Evolutionary conservation across 2,329 filamentous ascomycete species (phyloP).

Genomic region (Malbranchea zuffiana): DNA sequence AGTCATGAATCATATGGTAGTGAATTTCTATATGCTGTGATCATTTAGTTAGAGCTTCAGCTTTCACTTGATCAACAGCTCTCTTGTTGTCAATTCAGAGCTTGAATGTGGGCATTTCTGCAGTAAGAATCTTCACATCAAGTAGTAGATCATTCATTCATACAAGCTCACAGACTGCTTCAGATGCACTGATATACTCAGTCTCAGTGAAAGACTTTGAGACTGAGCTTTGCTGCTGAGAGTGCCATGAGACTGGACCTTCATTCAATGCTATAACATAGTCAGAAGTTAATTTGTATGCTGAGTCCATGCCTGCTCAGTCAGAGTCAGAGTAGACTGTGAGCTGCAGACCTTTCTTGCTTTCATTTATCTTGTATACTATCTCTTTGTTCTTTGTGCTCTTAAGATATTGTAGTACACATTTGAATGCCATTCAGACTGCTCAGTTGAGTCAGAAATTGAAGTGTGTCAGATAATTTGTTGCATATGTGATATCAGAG

Average conservation of each 20-base stretch:
- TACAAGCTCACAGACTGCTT: slow-evolving; percentile 2
- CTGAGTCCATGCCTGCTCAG: background rate
- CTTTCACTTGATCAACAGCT: slow-evolving; percentile 2
- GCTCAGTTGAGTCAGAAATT: too few relatives aligned
- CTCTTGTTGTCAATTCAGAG: slow-evolving; percentile 3
- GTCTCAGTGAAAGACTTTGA: slow-evolving; percentile 3
- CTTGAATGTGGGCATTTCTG: background rate
- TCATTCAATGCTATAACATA: too few relatives aligned
- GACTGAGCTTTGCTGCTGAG: background rate
- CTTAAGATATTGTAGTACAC: too few relatives aligned
- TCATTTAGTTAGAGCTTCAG: slow-evolving; percentile 3
- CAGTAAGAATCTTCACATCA: background rate
- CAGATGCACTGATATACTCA: slow-evolving; percentile 4
- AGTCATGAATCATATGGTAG: slow-evolving; percentile 1
- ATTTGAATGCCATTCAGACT: too few relatives aligned
- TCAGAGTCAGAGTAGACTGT: too few relatives aligned
- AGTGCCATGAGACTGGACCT: too few relatives aligned
- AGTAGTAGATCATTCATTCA: slow-evolving; percentile 3
- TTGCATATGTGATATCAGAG: too few relatives aligned
- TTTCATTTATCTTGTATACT: too few relatives aligned
- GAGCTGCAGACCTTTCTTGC: too few relatives aligned
- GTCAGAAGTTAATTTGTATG: too few relatives aligned
- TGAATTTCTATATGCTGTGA: slow-evolving; percentile 3
- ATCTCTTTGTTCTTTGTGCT: too few relatives aligned
- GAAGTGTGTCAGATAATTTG: too few relatives aligned